phyloP scores from a whole-genome alignment of 495 filamentous ascomycete species.

The Achaetomiella virescens region DNA sequence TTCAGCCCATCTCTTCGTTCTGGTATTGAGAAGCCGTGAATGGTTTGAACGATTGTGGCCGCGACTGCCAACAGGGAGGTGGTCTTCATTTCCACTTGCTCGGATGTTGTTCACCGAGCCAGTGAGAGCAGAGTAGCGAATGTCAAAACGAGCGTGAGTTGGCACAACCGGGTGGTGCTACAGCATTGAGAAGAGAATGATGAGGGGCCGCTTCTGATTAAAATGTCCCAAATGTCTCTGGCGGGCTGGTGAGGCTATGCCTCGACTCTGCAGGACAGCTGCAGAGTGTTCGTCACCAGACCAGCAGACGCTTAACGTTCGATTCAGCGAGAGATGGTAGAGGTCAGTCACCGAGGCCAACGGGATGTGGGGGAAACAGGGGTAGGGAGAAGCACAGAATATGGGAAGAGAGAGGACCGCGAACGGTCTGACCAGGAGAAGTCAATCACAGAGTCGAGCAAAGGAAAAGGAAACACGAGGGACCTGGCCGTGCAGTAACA shows the following conservation, averaged over 20 bases:
- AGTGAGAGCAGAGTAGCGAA: not conserved
- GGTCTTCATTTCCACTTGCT: slow-evolving; percentile 15
- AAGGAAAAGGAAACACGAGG: too few species aligned
- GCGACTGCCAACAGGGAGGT: slow-evolving; percentile 16
- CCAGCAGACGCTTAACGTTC: not conserved
- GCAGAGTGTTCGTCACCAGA: not conserved
- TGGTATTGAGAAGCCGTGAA: slow-evolving; percentile 16
- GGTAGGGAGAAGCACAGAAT: not conserved
- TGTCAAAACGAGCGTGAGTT: not conserved
- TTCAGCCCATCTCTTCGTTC: slow-evolving; percentile 26
- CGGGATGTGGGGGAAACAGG: not conserved
- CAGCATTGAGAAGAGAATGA: not conserved
- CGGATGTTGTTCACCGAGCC: not conserved
- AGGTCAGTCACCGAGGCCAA: not conserved
- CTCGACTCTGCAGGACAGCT: not conserved
- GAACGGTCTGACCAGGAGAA: not conserved
- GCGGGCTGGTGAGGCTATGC: not conserved
- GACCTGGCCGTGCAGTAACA: too few species aligned
- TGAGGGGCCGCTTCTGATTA: too few species aligned
- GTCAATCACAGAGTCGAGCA: too few species aligned
- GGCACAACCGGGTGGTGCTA: not conserved
- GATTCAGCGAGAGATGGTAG: not conserved
- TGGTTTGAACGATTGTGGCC: slow-evolving; percentile 17
- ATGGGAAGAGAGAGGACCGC: not conserved
- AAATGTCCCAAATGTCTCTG: not conserved